Base-by-base conservation (phyloP, 371 early-diverging fungal species). In the Choanephora cucurbitarum region DNA sequence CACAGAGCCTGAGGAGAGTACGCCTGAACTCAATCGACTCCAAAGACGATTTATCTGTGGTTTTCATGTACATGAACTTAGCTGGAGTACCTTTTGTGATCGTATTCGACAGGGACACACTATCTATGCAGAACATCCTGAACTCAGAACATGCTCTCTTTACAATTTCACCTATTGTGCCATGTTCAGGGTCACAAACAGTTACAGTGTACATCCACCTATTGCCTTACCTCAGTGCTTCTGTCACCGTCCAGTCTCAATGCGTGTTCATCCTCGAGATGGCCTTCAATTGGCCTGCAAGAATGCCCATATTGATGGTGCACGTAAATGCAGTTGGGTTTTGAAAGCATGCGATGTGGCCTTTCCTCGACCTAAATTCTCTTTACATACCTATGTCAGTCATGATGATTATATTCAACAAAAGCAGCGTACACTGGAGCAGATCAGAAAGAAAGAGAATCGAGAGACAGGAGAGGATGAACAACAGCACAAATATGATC, bases 151-250 rank as follows among this genome's bases (percentile, higher is more conserved):
- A 1, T 81, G 81, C 49, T 72, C 77, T 0, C 58, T 51, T 5
- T 79, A 77, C 43, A 81, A 81, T 42, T 75, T 63, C 31, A 77
- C 81, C 0, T 79, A 68, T 49, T 81, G 81, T 41, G 61, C 71
- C n/a, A 33, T 56, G 10, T 77, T 79, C 33, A 32, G 52, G 13
- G n/a, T 56, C 4, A 51, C 31, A 14, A 81, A 79, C 47, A 8
- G 19, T 5, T 60, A 32, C n/a, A 24, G 37, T 10, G 52, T 46
- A 10, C 22, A 32, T 1, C 45, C 60, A 18, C 62, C 63, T 22
- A 50, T 57, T 10, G 37, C 48, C 5, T 18, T 54, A 1, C 72
- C 74, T 22, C 24, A 49, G 0, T 74, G 75, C 39, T 72, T 69
- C 45, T 74, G 75, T 44, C 56, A 54, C 4, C 23, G 40, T 14